Evolutionary conservation across 352 stramenopile species (phyloP).

Genomic region (Phytopythium litorale): DNA sequence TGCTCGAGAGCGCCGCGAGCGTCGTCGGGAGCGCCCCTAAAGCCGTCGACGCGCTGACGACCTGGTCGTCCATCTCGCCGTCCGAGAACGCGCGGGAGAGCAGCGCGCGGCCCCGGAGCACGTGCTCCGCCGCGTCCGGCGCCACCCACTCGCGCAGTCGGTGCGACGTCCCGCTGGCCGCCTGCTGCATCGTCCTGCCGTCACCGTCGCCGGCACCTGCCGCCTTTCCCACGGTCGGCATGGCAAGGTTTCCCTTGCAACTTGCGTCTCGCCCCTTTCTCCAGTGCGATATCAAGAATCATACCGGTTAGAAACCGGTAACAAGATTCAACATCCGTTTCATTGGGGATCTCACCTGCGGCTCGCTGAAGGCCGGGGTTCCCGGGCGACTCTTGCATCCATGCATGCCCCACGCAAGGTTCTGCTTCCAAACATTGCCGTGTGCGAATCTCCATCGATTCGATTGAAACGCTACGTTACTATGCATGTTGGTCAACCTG

Average conservation of each 20-base stretch:
- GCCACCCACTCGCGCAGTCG: background rate
- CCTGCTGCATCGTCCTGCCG: background rate
- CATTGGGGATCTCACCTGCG: no score
- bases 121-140: background rate
- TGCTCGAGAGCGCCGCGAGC: background rate
- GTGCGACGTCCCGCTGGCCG: background rate
- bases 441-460: no score
- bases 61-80: conserved; percentile 1
- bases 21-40: background rate
- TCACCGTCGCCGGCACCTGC: background rate
- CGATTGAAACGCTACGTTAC: no score
- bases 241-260: background rate
- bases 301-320: conserved; percentile 2
- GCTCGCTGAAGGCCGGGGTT: no score
- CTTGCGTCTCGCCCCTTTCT: background rate
- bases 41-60: background rate
- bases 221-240: background rate
- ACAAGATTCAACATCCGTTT: background rate
- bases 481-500: no score
- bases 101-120: background rate
- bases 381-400: no score
- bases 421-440: no score
- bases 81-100: conserved; percentile 8
- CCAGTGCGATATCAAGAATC: background rate
- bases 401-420: no score